A percentile compares a stretch with the other conserved stretches of the same genome.
Conservation (phyloP, 139 green algal genomes). For the Volvox reticuliferus region DNA sequence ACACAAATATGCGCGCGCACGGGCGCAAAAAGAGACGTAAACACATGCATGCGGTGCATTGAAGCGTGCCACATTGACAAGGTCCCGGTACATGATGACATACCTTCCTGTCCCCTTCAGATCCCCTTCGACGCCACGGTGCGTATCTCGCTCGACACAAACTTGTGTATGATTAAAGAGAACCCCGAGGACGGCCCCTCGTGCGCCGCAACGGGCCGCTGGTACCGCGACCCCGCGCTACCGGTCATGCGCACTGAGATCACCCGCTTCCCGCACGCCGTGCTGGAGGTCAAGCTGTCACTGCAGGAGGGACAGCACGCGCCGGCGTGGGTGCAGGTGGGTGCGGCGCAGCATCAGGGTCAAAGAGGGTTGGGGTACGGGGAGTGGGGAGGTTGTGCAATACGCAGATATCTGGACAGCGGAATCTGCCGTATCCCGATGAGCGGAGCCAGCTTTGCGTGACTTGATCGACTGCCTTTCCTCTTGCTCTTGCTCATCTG, state of each 20-base stretch:
- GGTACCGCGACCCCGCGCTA: slow-evolving; percentile 82
- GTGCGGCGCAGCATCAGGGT: too few species aligned
- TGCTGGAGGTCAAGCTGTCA: slow-evolving; percentile 97
- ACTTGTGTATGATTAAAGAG: slow-evolving; percentile 96
- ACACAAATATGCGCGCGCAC: too few species aligned
- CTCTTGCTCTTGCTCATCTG: too few species aligned
- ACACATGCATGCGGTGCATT: too few species aligned
- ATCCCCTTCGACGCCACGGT: slow-evolving; percentile 95
- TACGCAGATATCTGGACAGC: too few species aligned
- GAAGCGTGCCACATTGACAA: too few species aligned
- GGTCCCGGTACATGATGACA: too few species aligned
- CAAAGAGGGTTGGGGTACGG: not conserved
- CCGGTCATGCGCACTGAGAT: slow-evolving; percentile 81
- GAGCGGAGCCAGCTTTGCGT: too few species aligned
- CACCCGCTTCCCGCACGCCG: slow-evolving; percentile 94
- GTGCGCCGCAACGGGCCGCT: slow-evolving; percentile 69
- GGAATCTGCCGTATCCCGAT: too few species aligned
- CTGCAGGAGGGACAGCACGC: slow-evolving; percentile 85
- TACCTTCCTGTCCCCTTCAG: slow-evolving; percentile 34
- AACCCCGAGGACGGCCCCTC: slow-evolving; percentile 88
- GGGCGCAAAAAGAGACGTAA: too few species aligned
- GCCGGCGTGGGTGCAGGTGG: slow-evolving; percentile 87
- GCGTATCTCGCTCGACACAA: slow-evolving; percentile 94
- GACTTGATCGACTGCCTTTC: too few species aligned
- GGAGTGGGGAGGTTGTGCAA: not conserved